Conservation (phyloP, 176 grass and related monocot genomes). For the Eragrostis nindensis region DNA sequence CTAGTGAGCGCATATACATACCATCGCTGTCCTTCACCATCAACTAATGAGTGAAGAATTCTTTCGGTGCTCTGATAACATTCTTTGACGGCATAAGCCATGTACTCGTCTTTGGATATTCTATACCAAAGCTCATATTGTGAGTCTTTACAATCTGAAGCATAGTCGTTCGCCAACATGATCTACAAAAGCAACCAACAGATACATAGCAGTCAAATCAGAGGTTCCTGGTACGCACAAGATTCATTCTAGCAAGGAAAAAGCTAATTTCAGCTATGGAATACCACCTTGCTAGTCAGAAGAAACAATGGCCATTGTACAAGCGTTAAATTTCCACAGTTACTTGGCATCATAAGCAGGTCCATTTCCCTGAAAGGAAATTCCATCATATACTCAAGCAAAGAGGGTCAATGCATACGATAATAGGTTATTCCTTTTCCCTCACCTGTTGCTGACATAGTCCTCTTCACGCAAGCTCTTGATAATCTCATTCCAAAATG, state of each 20-base stretch:
- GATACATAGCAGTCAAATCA: slow-evolving; percentile 34
- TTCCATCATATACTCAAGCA: slow-evolving; percentile 14
- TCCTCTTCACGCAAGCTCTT: slow-evolving; percentile 98
- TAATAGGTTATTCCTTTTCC: slow-evolving; percentile 8
- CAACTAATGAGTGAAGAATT: slow-evolving; percentile 80
- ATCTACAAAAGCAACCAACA: slow-evolving; percentile 67
- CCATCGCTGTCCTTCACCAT: slow-evolving; percentile 91
- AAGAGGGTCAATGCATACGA: slow-evolving; percentile 14
- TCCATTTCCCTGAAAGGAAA: slow-evolving; percentile 88
- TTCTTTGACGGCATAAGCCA: slow-evolving; percentile 97
- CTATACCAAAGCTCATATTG: slow-evolving; percentile 75
- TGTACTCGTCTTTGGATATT: slow-evolving; percentile 94
- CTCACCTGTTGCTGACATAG: slow-evolving; percentile 83
- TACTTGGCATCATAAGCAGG: slow-evolving; percentile 98
- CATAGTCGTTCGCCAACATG: slow-evolving; percentile 92
- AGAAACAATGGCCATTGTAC: slow-evolving; percentile 99
- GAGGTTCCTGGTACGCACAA: not conserved
- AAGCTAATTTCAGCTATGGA: slow-evolving; percentile 32
- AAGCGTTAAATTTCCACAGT: slow-evolving; percentile 73
- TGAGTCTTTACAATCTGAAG: slow-evolving; percentile 75
- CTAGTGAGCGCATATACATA: slow-evolving; percentile 36
- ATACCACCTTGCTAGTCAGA: slow-evolving; percentile 92
- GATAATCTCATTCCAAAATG: slow-evolving; percentile 99
- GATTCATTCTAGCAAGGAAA: slow-evolving; percentile 34
- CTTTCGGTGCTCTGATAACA: slow-evolving; percentile 81